Conservation (phyloP, 768 basidiomycete species). For the Lyophyllum atratum region DNA sequence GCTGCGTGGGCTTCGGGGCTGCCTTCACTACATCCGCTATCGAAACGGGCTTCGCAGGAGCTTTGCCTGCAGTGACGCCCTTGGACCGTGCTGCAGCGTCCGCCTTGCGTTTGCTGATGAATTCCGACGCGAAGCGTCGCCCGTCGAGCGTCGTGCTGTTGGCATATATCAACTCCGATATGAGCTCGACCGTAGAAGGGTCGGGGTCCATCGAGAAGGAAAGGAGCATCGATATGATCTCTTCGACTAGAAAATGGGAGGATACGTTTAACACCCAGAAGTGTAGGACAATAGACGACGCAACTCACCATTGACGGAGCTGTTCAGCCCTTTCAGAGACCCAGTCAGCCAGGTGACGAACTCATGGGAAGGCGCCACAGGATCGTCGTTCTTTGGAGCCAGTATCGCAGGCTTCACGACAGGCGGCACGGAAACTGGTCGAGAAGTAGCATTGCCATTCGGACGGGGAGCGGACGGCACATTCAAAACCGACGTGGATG, state of each 20-base stretch:
- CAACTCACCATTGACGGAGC: conserved; percentile 66
- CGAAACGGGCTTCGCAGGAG: conserved; percentile 59
- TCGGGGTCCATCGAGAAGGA: conserved; percentile 92
- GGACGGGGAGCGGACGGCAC: conserved; percentile 35
- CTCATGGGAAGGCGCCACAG: conserved; percentile 77
- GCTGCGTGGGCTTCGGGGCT: conserved; percentile 72
- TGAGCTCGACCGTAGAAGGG: conserved; percentile 82
- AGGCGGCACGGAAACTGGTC: conserved; percentile 37
- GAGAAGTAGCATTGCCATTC: conserved; percentile 39
- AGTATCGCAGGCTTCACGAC: conserved; percentile 33
- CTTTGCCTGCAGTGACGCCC: conserved; percentile 32
- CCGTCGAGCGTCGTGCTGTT: conserved; percentile 96
- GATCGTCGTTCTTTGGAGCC: conserved; percentile 59
- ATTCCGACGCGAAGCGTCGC: conserved; percentile 92
- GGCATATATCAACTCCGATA: conserved; percentile 92
- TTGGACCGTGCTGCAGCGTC: conserved; percentile 67
- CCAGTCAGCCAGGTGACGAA: conserved; percentile 92
- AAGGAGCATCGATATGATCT: conserved; percentile 93
- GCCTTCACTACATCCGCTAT: conserved; percentile 92
- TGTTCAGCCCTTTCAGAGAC: conserved; percentile 77
- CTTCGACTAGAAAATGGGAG: conserved; percentile 69
- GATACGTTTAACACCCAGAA: background rate
- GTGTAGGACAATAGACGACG: background rate
- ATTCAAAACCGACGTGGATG: conserved; percentile 30
- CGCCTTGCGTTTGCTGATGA: conserved; percentile 80